Percentiles rank a stretch among this genome's conserved stretches.
phyloP scores from a whole-genome alignment of 1,139 yeast species.

The Meyerozyma elateridarum region DNA sequence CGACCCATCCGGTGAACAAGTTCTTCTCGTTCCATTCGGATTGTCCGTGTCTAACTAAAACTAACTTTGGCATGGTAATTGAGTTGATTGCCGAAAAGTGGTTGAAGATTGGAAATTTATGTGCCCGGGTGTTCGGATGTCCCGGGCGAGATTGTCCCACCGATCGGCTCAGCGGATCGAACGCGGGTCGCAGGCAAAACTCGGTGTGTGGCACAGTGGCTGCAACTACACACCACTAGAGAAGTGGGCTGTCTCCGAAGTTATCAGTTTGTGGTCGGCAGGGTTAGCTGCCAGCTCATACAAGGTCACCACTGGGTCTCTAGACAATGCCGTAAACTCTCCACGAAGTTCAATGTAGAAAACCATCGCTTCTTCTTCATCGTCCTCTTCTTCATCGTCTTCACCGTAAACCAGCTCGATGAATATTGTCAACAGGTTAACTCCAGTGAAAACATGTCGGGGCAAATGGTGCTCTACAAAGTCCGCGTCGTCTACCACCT shows the following conservation, averaged over 20 bases:
- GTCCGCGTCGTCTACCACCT: conserved; percentile 35
- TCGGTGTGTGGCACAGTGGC: no score
- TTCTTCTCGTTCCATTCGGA: conserved; percentile 98
- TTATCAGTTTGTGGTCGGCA: conserved; percentile 61
- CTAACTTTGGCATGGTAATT: conserved; percentile 64
- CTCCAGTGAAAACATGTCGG: conserved; percentile 67
- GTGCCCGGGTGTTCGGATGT: no score
- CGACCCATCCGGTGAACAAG: conserved; percentile 99
- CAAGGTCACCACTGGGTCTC: conserved; percentile 67
- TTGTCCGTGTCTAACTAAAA: conserved; percentile 96
- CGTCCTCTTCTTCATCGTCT: conserved; percentile 48
- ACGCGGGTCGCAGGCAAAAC: no score
- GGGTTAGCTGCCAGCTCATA: conserved; percentile 95
- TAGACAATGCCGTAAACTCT: conserved; percentile 56
- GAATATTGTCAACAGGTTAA: conserved; percentile 62
- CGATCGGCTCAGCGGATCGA: no score
- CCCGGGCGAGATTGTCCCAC: no score
- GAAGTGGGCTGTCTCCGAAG: not conserved
- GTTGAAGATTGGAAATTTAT: no score
- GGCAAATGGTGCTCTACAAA: conserved; percentile 85
- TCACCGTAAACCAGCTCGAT: conserved; percentile 55
- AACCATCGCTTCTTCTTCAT: conserved; percentile 48
- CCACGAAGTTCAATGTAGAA: conserved; percentile 82
- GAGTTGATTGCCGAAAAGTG: no score
- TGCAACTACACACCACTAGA: no score